Conservation (phyloP, 139 green algal genomes). For the Chlorella sp. region DNA sequence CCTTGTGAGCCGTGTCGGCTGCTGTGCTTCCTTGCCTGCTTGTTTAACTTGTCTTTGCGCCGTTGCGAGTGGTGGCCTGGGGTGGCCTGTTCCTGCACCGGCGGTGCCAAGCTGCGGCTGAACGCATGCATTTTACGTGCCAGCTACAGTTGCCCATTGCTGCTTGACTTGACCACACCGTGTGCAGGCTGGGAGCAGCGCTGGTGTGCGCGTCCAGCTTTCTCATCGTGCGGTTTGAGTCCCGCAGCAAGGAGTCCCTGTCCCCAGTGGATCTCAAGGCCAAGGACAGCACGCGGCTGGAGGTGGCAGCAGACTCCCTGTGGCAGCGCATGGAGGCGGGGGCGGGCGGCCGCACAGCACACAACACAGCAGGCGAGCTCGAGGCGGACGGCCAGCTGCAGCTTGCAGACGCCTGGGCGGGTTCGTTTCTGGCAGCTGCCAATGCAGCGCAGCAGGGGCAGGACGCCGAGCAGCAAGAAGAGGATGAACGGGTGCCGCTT, state of each 20-base stretch:
- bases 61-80: too few species aligned
- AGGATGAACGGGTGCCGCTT: not conserved
- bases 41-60: too few species aligned
- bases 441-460: not conserved
- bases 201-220: not conserved
- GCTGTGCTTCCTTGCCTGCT: too few species aligned
- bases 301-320: not conserved
- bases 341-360: not conserved
- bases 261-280: not conserved
- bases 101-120: too few species aligned
- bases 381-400: not conserved
- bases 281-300: not conserved
- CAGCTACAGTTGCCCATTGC: not conserved
- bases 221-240: not conserved
- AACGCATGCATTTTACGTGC: not conserved
- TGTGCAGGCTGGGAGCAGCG: not conserved
- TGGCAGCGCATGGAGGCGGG: not conserved
- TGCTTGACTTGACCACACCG: not conserved
- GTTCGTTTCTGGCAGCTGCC: not conserved
- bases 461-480: not conserved
- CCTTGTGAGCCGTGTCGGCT: too few species aligned
- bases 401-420: not conserved
- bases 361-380: not conserved
- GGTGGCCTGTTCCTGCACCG: too few species aligned
- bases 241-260: not conserved